A percentile compares a stretch with the other conserved stretches of the same genome.
These are phyloP conservation scores for Fusarium beomiforme DNA, from an alignment of 2,329 filamentous ascomycete genomes.

Conservation along the genomic window DNA sequence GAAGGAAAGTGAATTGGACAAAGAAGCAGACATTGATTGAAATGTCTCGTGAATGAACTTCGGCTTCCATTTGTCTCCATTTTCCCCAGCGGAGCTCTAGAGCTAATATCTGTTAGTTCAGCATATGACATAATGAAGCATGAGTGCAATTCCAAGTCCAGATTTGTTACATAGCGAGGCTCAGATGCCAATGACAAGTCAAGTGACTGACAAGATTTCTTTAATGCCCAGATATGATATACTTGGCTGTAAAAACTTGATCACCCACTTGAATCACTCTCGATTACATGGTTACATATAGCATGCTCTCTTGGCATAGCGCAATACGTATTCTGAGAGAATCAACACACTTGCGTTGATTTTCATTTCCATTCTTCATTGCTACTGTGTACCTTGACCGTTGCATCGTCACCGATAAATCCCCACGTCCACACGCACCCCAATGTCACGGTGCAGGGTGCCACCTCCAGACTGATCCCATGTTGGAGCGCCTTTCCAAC, in stretches of 20 bases:
- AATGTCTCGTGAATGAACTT: no score
- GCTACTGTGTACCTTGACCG: background rate
- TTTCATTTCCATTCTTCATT: background rate
- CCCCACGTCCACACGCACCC: constrained; percentile 24
- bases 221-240: constrained; percentile 5
- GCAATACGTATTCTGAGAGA: background rate
- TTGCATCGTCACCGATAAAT: constrained; percentile 25
- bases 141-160: background rate
- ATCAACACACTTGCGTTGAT: background rate
- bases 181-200: background rate
- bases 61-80: no score
- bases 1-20: background rate
- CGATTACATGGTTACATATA: background rate
- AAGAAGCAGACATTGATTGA: background rate
- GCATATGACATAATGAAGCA: background rate
- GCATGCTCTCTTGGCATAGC: background rate
- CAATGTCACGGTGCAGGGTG: constrained; percentile 32
- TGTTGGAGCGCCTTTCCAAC: constrained; percentile 16
- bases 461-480: constrained; percentile 39
- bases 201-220: background rate
- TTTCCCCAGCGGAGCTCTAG: background rate
- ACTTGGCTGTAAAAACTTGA: background rate
- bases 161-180: background rate
- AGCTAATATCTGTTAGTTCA: background rate
- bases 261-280: background rate